Evolutionary conservation across 73 alveolate genomes (phyloP), one percentile per base, ranked within the genome.

Genomic region (Uronychia binucleata): DNA sequence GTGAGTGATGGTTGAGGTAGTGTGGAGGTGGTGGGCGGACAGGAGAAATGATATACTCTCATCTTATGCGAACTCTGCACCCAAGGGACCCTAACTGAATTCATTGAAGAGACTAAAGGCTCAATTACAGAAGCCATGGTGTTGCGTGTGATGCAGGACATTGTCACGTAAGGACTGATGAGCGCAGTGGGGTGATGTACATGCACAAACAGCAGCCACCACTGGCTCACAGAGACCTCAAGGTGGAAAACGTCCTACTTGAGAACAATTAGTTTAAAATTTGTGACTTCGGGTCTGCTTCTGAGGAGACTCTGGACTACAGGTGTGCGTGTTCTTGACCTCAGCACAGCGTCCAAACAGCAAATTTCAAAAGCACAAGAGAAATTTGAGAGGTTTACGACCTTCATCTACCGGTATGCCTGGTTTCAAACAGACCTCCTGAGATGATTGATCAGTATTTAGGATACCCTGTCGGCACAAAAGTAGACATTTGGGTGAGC

Each of bases 231-330:
- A 93, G 99, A 87, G 99, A 97, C 90, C 77, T 97, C 26, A 97
- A 97, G 88, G 86, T 97, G 1, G 99, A 97, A 89, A 97, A 97
- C 79, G 90, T 97, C 13, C 88, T 97, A 32, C 75, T 88, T 74
- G 77, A 86, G 77, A 92, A 95, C 77, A 91, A 95, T 67, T 86
- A 75, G 33, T 96, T 94, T 79, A 97, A 96, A 88, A 91, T 97
- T 32, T 90, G 98, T 87, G 99, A 97, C 89, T 97, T 97, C 79
- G 99, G 99, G 29, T 87, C 97, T 32, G 95, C 96, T 32, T 87
- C 98, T 77, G 80, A 91, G 5, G 93, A 95, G 57, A 85, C 86
- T 32, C 35, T 85, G 0, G 94, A 92, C 33, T 85, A 89, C 46
- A 78, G 86, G 60, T 33, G 83, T 33, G 86, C 5, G 78, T 0